Percentiles rank a stretch among this genome's conserved stretches.
These are phyloP conservation scores for Cercospora sesami DNA, from an alignment of 2,329 filamentous ascomycete species.

Conservation along the genomic window DNA sequence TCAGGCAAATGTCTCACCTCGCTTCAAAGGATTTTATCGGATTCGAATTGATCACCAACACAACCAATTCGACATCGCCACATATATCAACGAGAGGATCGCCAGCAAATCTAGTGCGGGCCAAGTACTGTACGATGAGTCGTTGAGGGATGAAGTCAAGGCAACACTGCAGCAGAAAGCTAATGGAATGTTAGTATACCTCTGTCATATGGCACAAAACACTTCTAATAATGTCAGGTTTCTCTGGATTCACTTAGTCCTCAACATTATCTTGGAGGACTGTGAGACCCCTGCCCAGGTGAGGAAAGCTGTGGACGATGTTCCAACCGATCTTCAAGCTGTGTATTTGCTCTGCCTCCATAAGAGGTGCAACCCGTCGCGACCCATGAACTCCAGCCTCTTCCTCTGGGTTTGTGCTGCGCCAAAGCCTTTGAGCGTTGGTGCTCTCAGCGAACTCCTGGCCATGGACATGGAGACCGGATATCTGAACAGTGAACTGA, in stretches of 20 bases:
- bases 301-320: neutral
- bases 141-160: neutral
- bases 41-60: neutral
- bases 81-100: neutral
- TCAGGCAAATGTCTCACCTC: neutral
- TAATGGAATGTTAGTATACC: neutral
- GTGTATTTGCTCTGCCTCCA: neutral
- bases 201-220: neutral
- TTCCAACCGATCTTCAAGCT: neutral
- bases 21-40: neutral
- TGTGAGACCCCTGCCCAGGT: neutral
- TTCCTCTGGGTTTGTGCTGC: neutral
- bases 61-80: neutral
- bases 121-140: neutral
- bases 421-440: neutral
- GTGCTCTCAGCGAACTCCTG: neutral
- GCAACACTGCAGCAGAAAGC: neutral
- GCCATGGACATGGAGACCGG: neutral
- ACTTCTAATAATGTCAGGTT: neutral
- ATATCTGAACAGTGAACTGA: neutral
- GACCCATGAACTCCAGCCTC: neutral
- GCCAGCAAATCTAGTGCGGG: neutral
- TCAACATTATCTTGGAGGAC: neutral
- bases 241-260: neutral
- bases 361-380: too few relatives aligned